A percentile compares a stretch with the other conserved stretches of the same genome.
Evolutionary conservation across 202 grass and related monocot genomes (phyloP).

Genomic region (Hordeum pubiflorum): DNA sequence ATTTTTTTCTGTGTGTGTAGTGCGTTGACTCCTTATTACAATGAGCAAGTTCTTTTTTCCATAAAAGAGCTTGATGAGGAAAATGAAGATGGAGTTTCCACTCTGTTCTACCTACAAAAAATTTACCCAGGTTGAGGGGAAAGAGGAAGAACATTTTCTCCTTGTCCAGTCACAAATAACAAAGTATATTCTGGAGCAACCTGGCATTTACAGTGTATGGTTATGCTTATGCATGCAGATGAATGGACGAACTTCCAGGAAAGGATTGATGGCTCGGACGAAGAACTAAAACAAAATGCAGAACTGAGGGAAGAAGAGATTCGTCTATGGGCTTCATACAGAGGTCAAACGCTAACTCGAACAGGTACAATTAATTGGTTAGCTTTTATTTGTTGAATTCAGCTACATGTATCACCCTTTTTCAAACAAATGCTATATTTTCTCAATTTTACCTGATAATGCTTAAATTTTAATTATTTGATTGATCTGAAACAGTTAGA

Average conservation of each 20-base stretch:
- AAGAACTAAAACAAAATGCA: conserved; percentile 45
- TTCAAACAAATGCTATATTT: neutral
- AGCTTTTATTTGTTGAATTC: conserved; percentile 21
- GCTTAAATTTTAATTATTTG: conserved; percentile 13
- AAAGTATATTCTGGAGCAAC: conserved; percentile 1
- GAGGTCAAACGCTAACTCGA: conserved; percentile 88
- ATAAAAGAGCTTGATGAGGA: conserved; percentile 59
- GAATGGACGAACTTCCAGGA: conserved; percentile 84
- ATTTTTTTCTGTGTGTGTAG: conserved; percentile 33
- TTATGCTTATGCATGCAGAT: conserved; percentile 42
- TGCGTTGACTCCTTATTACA: conserved; percentile 77
- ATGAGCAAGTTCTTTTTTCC: conserved; percentile 73
- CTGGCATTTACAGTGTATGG: conserved; percentile 14
- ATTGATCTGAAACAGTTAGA: conserved; percentile 57
- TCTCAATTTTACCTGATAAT: neutral
- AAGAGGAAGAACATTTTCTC: neutral
- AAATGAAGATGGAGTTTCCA: conserved; percentile 96
- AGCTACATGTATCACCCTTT: conserved; percentile 2
- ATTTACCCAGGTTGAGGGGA: conserved; percentile 68
- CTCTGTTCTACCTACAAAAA: conserved; percentile 89
- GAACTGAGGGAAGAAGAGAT: conserved; percentile 47
- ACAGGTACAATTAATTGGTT: conserved; percentile 49
- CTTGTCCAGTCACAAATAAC: neutral
- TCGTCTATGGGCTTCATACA: conserved; percentile 82
- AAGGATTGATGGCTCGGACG: conserved; percentile 46